Evolutionary conservation across 2,329 filamentous ascomycete genomes (phyloP), one percentile per base, ranked within the genome.

Genomic region (Onygena corvina): DNA sequence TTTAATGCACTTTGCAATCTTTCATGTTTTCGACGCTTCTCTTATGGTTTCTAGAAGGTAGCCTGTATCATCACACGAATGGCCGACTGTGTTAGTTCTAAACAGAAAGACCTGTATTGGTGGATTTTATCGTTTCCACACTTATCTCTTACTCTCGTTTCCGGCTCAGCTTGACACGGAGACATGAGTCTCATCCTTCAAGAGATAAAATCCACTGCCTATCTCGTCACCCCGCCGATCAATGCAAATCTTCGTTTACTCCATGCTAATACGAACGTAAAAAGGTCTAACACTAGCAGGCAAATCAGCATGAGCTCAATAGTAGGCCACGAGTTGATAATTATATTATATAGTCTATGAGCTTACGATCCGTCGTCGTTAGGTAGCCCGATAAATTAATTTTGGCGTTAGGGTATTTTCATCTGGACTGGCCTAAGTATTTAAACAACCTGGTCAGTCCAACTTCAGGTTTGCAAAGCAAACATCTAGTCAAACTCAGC

Each of bases 1-100:
- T 46, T 46, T 46, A 20, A 46, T 46, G 42, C 14, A 7, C 27
- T 46, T 21, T 46, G 9, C 11, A 23, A 3, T 14, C 21, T 42
- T 25, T 27, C 21, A n/a, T 27, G 25, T 14, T 40, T 11, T 23
- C 36, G 6, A 23, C 25, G n/a, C 6, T 29, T 29, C n/a, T 38
- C n/a, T 38, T 27, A 42, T 42, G 6, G 27, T 42, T 23, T 42
- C 21, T 21, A 42, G 38, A 42, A 42, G 21, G 42, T 25, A 46
- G 42, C 18, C 30, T 46, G 42, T 46, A 46, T 46, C 42, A 46
- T 27, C 33, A 46, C 12, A 33, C n/a, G 42, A 30, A 46, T 30
- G 42, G 42, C 18, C 42, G 42, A 31, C 33, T 46, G 42, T 30
- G 30, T 33, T 46, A 18, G 25, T 31, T 25, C 12, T 46, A 18